Conservation (phyloP, 2,329 filamentous ascomycete species). For the Botrytis paeoniae region DNA sequence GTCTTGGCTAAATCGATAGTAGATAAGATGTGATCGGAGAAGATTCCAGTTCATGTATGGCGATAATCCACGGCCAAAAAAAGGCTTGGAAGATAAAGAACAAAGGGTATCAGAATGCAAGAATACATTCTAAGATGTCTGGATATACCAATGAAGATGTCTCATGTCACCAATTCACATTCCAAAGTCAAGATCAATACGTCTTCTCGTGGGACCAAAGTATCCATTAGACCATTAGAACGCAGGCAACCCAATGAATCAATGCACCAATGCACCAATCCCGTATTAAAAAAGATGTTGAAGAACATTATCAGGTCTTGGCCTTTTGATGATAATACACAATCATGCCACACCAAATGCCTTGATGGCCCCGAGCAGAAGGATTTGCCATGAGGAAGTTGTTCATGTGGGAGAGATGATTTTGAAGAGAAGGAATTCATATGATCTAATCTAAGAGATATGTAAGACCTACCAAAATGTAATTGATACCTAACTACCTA, state of each 20-base stretch:
- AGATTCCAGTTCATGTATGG: neutral
- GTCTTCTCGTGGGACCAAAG: neutral
- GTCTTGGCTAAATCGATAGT: slow-evolving; percentile 11
- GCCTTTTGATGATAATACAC: neutral
- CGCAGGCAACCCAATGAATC: neutral
- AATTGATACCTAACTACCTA: neutral
- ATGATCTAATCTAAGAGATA: neutral
- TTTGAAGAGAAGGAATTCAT: neutral
- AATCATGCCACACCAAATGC: neutral
- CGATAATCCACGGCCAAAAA: slow-evolving; percentile 10
- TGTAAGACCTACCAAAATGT: neutral
- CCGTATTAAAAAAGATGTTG: neutral
- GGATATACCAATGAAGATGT: neutral
- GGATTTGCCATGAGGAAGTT: neutral
- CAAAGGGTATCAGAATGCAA: neutral
- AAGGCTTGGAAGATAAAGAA: neutral
- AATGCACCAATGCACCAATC: neutral
- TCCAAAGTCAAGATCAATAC: neutral
- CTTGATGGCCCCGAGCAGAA: neutral
- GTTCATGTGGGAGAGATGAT: neutral
- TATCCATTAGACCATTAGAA: neutral
- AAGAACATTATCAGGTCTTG: neutral
- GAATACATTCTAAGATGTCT: neutral
- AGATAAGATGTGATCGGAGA: neutral
- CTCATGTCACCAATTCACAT: neutral